phyloP scores from a whole-genome alignment of 257 asterid genomes.

The Scutellaria minor region DNA sequence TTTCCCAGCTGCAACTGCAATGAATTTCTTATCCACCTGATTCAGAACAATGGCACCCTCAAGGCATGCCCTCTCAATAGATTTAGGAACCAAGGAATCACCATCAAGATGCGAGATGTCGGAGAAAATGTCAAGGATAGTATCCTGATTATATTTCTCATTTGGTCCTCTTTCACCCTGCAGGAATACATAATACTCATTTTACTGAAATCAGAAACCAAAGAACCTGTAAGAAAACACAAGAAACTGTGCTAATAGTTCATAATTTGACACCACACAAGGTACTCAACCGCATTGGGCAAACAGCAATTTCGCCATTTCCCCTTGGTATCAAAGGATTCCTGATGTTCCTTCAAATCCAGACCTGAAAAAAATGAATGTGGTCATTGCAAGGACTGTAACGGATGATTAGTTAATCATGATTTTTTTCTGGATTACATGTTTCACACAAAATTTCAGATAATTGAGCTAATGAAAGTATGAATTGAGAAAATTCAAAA shows the following conservation, averaged over 20 bases:
- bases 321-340: conserved; percentile 43
- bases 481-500: conserved; percentile 19
- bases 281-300: conserved; percentile 55
- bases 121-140: conserved; percentile 71
- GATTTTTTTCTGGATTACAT: conserved; percentile 19
- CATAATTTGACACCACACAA: conserved; percentile 28
- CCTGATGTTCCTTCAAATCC: conserved; percentile 43
- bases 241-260: conserved; percentile 29
- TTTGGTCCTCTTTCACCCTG: conserved; percentile 49
- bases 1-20: conserved; percentile 79
- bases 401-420: conserved; percentile 9
- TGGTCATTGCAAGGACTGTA: conserved; percentile 31
- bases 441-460: conserved; percentile 27
- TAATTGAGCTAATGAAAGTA: conserved; percentile 22
- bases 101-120: conserved; percentile 64
- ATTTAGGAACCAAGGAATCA: conserved; percentile 72
- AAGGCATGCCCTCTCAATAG: conserved; percentile 74
- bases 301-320: conserved; percentile 60
- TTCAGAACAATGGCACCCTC: conserved; percentile 79
- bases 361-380: conserved; percentile 48
- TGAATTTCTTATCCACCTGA: conserved; percentile 96
- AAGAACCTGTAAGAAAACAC: conserved; percentile 23
- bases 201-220: conserved; percentile 28
- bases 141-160: conserved; percentile 48
- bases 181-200: conserved; percentile 32